Evolutionary conservation across 371 early-diverging fungal genomes (phyloP).

Genomic region (Mucor plumbeus): DNA sequence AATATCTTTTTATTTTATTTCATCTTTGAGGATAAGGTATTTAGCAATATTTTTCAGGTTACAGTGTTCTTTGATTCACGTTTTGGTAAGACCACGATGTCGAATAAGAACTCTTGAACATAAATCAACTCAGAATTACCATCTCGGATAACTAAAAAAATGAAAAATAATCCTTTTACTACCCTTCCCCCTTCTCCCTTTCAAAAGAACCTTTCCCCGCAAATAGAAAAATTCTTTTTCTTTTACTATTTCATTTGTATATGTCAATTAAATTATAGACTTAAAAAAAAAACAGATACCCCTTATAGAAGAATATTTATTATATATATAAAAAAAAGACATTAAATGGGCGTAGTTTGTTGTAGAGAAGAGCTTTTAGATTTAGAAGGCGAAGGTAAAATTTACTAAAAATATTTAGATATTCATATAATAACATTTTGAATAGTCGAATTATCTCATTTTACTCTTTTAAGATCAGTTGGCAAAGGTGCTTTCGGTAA

Average conservation of each 20-base stretch:
- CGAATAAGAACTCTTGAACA: too few species aligned
- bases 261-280: slow-evolving; percentile 7
- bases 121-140: too few species aligned
- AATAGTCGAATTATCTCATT: slow-evolving; percentile 63
- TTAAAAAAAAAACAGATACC: too few species aligned
- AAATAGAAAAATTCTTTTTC: not conserved
- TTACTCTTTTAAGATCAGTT: slow-evolving; percentile 70
- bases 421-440: not conserved
- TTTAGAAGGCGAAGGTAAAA: slow-evolving; percentile 50
- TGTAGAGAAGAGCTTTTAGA: slow-evolving; percentile 46
- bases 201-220: not conserved
- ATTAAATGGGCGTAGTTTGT: slow-evolving; percentile 48
- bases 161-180: not conserved
- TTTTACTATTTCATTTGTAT: not conserved
- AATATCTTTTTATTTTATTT: too few species aligned
- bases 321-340: too few species aligned
- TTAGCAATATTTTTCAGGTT: too few species aligned
- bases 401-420: not conserved
- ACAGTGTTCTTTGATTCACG: too few species aligned
- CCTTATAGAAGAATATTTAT: too few species aligned
- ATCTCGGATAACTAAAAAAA: not conserved
- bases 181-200: not conserved
- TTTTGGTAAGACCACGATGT: too few species aligned
- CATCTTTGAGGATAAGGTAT: too few species aligned
- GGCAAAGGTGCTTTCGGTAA: slow-evolving; percentile 83